Percentiles rank a stretch among this genome's conserved stretches.
phyloP scores from a whole-genome alignment of 345 rosid species.

The Hevea brasiliensis region DNA sequence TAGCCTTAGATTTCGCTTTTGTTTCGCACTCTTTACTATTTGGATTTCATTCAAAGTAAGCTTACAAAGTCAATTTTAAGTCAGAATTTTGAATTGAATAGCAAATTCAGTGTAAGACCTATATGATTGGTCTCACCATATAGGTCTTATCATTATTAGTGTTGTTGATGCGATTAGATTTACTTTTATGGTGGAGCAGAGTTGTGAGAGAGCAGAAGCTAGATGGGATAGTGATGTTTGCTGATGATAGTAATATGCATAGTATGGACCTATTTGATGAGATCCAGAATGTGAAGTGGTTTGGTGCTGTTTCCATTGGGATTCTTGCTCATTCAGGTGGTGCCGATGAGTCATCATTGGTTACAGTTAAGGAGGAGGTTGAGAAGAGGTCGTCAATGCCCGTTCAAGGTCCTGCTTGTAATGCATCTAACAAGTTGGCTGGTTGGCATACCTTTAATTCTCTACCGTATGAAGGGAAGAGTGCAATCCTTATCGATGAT shows the following conservation, averaged over 20 bases:
- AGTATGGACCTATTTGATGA: conserved; percentile 94
- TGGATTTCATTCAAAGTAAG: not conserved
- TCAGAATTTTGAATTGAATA: not conserved
- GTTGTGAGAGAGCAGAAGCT: conserved; percentile 76
- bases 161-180: conserved; percentile 19
- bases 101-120: not conserved
- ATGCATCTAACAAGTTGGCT: conserved; percentile 55
- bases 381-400: conserved; percentile 55
- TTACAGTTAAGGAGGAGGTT: conserved; percentile 25
- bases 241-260: conserved; percentile 97
- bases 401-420: conserved; percentile 98
- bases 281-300: conserved; percentile 88
- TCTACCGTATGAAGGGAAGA: conserved; percentile 56
- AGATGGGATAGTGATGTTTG: conserved; percentile 93
- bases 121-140: not conserved
- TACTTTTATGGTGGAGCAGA: conserved; percentile 47
- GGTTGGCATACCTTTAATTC: conserved; percentile 92
- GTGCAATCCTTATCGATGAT: conserved; percentile 73
- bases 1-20: not conserved
- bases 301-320: conserved; percentile 85
- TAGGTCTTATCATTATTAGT: not conserved
- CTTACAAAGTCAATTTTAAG: not conserved
- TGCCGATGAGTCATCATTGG: conserved; percentile 43
- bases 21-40: not conserved
- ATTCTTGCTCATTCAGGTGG: conserved; percentile 63